Evolutionary conservation across 106 monocot species (phyloP).

Genomic region (Ottelia alismoides): DNA sequence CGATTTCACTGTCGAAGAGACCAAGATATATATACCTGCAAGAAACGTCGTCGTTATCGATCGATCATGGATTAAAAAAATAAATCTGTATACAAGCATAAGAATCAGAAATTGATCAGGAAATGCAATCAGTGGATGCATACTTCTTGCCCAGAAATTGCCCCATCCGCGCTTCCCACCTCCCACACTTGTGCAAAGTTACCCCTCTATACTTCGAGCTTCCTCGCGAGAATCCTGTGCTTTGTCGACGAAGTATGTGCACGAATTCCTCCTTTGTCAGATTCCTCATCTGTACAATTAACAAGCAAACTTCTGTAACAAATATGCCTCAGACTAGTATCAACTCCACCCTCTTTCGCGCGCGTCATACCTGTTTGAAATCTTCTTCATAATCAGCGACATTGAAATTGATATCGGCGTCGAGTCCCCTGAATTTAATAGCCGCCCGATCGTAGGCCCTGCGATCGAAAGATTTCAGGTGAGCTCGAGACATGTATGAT

Average conservation of each 20-base stretch:
- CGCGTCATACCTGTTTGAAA: constrained; percentile 11
- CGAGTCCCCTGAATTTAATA: constrained; percentile 19
- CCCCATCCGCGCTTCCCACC: constrained; percentile 98
- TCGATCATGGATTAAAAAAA: too few relatives aligned
- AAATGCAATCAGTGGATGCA: too few relatives aligned
- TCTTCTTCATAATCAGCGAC: constrained; percentile 20
- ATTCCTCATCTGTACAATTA: constrained; percentile 48
- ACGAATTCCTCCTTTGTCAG: constrained; percentile 93
- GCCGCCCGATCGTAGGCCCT: constrained; percentile 25
- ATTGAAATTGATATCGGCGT: constrained; percentile 26
- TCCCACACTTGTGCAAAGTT: constrained; percentile 91
- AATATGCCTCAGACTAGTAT: neutral
- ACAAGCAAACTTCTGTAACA: neutral
- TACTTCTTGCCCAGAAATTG: constrained; percentile 96
- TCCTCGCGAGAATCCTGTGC: constrained; percentile 83
- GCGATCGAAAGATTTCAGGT: neutral
- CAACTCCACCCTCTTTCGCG: neutral
- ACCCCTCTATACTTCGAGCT: constrained; percentile 95
- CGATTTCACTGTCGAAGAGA: too few relatives aligned
- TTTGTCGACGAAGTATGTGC: constrained; percentile 83
- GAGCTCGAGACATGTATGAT: neutral
- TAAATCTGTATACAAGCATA: too few relatives aligned
- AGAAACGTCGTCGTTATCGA: too few relatives aligned
- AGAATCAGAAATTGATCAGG: neutral
- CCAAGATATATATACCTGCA: too few relatives aligned